These are phyloP conservation scores for Fusarium sambucinum DNA, from an alignment of 2,329 filamentous ascomycete species.

Conservation along the genomic window DNA sequence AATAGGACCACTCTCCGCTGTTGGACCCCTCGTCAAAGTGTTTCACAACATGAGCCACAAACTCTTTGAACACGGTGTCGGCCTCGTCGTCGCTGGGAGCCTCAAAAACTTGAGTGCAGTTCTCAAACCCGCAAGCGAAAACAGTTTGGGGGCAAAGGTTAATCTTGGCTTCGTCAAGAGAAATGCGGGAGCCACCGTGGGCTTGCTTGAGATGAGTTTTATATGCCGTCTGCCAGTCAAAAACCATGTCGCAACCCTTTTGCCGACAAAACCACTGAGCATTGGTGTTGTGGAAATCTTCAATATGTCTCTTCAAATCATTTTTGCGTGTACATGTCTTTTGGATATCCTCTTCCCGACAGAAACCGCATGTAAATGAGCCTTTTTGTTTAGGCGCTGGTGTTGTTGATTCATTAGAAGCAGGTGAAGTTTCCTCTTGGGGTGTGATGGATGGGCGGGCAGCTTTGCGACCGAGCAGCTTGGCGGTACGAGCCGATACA, in stretches of 20 bases:
- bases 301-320: conserved; percentile 63
- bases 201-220: conserved; percentile 60
- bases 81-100: conserved; percentile 56
- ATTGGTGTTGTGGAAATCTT: conserved; percentile 62
- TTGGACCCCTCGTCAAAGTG: conserved; percentile 60
- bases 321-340: conserved; percentile 62
- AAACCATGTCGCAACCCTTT: conserved; percentile 58
- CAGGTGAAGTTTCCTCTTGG: conserved; percentile 44
- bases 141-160: conserved; percentile 61
- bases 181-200: conserved; percentile 58
- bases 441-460: conserved; percentile 42
- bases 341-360: conserved; percentile 56
- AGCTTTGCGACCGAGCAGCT: conserved; percentile 51
- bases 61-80: conserved; percentile 57
- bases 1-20: conserved; percentile 59
- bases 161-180: conserved; percentile 58
- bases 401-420: conserved; percentile 42
- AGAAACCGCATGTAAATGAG: conserved; percentile 57
- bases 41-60: conserved; percentile 60
- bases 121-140: conserved; percentile 63
- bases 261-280: conserved; percentile 61
- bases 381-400: conserved; percentile 54
- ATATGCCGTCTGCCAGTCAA: conserved; percentile 63
- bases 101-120: conserved; percentile 60
- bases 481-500: conserved; percentile 54